Conservation (phyloP, 2,329 filamentous ascomycete species). For the Fusarium multiceps region DNA sequence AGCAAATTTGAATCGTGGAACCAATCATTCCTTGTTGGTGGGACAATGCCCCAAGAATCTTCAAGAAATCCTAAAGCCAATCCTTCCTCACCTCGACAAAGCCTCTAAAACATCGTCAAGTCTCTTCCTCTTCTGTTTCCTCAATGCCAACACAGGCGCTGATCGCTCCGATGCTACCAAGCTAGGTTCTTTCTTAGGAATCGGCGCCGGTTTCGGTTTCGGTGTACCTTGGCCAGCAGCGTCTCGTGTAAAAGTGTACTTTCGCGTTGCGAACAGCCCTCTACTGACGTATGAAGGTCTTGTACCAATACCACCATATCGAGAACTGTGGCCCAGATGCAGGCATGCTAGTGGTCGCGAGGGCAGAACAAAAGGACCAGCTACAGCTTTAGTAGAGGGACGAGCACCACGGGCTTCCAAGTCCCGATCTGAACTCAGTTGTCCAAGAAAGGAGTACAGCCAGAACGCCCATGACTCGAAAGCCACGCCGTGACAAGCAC, state of each 20-base stretch:
- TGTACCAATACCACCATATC: conserved; percentile 48
- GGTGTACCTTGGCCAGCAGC: conserved; percentile 9
- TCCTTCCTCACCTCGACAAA: conserved; percentile 33
- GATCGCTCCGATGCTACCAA: conserved; percentile 26
- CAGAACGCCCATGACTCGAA: conserved; percentile 58
- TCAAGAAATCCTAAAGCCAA: background rate
- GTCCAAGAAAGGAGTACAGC: conserved; percentile 55
- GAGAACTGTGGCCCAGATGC: conserved; percentile 53
- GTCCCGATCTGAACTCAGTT: conserved; percentile 52
- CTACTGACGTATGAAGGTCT: conserved; percentile 52
- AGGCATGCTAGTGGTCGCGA: conserved; percentile 54
- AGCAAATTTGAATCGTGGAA: background rate
- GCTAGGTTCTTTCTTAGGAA: conserved; percentile 25
- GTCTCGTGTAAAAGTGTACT: conserved; percentile 51
- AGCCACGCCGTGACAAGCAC: conserved; percentile 50
- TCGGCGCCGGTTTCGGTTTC: conserved; percentile 7
- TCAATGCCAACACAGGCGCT: conserved; percentile 38
- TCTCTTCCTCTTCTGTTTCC: conserved; percentile 50
- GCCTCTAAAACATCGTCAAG: conserved; percentile 51
- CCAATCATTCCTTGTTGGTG: background rate
- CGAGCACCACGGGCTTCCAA: conserved; percentile 40
- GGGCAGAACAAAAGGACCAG: conserved; percentile 53
- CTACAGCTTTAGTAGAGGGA: conserved; percentile 47
- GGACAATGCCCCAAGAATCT: background rate
- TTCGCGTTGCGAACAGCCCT: conserved; percentile 50